phyloP scores from a whole-genome alignment of 2,329 filamentous ascomycete genomes.

The Stagonosporopsis tanaceti region DNA sequence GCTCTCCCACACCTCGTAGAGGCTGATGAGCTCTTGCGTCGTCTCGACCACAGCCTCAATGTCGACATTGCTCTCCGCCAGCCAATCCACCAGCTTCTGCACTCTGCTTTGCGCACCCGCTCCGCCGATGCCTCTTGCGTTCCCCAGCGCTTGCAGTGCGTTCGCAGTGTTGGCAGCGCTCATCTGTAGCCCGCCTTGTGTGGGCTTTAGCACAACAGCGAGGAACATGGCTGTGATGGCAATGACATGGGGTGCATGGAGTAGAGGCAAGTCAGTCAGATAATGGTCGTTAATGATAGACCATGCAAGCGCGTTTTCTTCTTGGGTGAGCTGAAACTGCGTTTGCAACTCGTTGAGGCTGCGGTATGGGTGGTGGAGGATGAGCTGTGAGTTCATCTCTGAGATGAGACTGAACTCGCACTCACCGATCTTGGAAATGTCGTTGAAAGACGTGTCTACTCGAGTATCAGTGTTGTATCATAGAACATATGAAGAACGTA shows the following conservation, averaged over 20 bases:
- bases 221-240: constrained; percentile 87
- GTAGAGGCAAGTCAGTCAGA: constrained; percentile 87
- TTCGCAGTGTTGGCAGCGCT: constrained; percentile 52
- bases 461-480: constrained; percentile 16
- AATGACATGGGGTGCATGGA: constrained; percentile 85
- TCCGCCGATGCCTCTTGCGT: constrained; percentile 37
- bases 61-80: constrained; percentile 85
- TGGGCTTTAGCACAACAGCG: constrained; percentile 80
- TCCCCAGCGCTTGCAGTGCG: constrained; percentile 49
- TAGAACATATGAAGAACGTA: constrained; percentile 18
- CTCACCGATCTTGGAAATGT: constrained; percentile 86
- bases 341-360: constrained; percentile 75
- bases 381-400: constrained; percentile 88
- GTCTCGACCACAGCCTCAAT: constrained; percentile 86
- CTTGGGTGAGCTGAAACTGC: constrained; percentile 75
- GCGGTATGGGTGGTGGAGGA: constrained; percentile 90
- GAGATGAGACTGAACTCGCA: constrained; percentile 94
- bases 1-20: constrained; percentile 79
- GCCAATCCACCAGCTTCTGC: constrained; percentile 77
- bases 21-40: constrained; percentile 88
- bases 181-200: constrained; percentile 58
- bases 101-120: constrained; percentile 59
- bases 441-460: constrained; percentile 54
- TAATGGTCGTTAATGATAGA: constrained; percentile 91
- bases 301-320: constrained; percentile 80